Conservation (phyloP, 192 early-diverging fungal species). For the Coemansia asiatica region DNA sequence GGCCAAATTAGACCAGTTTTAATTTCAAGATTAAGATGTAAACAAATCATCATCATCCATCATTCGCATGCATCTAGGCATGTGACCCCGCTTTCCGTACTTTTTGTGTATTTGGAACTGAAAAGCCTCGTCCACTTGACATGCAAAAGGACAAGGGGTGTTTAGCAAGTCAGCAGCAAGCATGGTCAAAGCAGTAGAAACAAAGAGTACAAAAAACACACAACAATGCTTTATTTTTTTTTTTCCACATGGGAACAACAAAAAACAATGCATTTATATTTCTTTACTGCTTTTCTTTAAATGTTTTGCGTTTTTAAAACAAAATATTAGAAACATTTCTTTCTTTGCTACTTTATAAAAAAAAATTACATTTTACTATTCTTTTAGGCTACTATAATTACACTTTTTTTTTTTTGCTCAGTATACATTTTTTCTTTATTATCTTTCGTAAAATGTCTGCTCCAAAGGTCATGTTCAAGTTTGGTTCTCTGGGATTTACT, state of each 20-base stretch:
- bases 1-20: too few relatives aligned
- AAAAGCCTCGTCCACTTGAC: background rate
- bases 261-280: too few relatives aligned
- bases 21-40: too few relatives aligned
- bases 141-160: background rate
- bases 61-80: too few relatives aligned
- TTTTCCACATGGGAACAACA: background rate
- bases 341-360: background rate
- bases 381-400: too few relatives aligned
- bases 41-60: too few relatives aligned
- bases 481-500: slow-evolving; percentile 39
- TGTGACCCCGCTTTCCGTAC: too few relatives aligned
- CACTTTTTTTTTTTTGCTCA: background rate
- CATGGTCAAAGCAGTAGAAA: background rate
- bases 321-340: background rate
- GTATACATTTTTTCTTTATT: background rate
- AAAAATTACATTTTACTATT: too few relatives aligned
- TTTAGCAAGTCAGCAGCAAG: background rate
- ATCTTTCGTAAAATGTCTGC: slow-evolving; percentile 1
- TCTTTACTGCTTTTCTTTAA: background rate
- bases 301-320: too few relatives aligned
- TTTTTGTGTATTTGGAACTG: background rate
- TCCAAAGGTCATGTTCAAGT: slow-evolving; percentile 35
- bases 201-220: background rate
- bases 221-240: background rate